These are phyloP conservation scores for Neurospora africana DNA, from an alignment of 495 filamentous ascomycete genomes.

Conservation along the genomic window DNA sequence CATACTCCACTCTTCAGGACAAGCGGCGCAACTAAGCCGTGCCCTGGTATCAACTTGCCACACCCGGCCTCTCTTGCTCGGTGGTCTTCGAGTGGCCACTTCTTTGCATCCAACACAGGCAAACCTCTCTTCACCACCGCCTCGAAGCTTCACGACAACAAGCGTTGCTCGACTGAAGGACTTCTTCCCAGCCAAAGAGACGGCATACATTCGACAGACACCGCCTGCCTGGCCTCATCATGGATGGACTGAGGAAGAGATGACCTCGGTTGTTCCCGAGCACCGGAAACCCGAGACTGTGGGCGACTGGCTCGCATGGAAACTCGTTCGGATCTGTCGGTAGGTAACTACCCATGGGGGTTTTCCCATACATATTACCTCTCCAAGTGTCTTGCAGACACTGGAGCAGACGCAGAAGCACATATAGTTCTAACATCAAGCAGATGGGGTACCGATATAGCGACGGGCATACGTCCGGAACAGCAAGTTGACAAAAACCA, in stretches of 20 bases:
- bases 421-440: not conserved
- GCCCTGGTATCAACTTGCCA: slow-evolving; percentile 15
- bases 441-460: slow-evolving; percentile 38
- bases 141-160: slow-evolving; percentile 33
- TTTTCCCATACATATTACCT: not conserved
- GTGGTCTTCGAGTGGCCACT: slow-evolving; percentile 13
- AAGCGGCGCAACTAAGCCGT: slow-evolving; percentile 23
- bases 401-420: not conserved
- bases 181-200: slow-evolving; percentile 39
- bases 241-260: slow-evolving; percentile 41
- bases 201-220: slow-evolving; percentile 35
- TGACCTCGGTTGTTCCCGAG: slow-evolving; percentile 30
- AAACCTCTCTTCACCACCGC: slow-evolving; percentile 3
- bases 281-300: slow-evolving; percentile 28
- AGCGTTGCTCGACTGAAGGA: slow-evolving; percentile 25
- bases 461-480: slow-evolving; percentile 32
- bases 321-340: slow-evolving; percentile 26
- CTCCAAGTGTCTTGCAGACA: not conserved
- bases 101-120: slow-evolving; percentile 1
- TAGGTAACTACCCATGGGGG: not conserved
- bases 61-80: slow-evolving; percentile 5
- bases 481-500: slow-evolving; percentile 37
- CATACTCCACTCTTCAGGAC: slow-evolving; percentile 24
- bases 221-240: slow-evolving; percentile 61
- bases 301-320: slow-evolving; percentile 38